A percentile compares a stretch with the other conserved stretches of the same genome.
Evolutionary conservation across 345 rosid species (phyloP).

Genomic region (Carallia brachiata): DNA sequence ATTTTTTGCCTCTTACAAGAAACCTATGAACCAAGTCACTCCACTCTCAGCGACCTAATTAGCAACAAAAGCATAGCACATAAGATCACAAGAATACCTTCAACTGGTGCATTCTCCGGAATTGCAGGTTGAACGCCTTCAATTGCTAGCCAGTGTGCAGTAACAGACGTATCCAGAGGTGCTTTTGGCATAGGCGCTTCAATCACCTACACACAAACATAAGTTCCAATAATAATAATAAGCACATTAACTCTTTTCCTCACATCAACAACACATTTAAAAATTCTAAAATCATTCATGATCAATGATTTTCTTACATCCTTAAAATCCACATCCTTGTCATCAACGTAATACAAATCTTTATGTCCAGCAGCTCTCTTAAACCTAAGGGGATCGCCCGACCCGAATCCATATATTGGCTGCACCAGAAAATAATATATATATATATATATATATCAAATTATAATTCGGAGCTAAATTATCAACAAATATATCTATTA

Average conservation of each 20-base stretch:
- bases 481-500: neutral
- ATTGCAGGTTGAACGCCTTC: conserved; percentile 90
- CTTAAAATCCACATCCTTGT: conserved; percentile 69
- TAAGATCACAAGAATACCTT: conserved; percentile 40
- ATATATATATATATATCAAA: neutral
- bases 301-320: conserved; percentile 41
- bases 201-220: conserved; percentile 42
- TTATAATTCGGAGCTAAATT: neutral
- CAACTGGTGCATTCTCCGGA: conserved; percentile 61
- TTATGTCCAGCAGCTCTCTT: conserved; percentile 69
- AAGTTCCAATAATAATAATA: neutral
- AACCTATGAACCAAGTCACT: no score
- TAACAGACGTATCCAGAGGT: conserved; percentile 53
- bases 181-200: conserved; percentile 62
- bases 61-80: neutral
- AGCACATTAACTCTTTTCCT: neutral
- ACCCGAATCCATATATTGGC: conserved; percentile 68
- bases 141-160: conserved; percentile 79
- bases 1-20: neutral
- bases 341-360: conserved; percentile 73
- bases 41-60: no score
- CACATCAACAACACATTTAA: neutral
- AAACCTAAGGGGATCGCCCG: conserved; percentile 55
- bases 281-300: neutral
- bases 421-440: conserved; percentile 14